These are phyloP conservation scores for Claviceps quebecensis DNA, from an alignment of 2,329 filamentous ascomycete species.

Conservation along the genomic window DNA sequence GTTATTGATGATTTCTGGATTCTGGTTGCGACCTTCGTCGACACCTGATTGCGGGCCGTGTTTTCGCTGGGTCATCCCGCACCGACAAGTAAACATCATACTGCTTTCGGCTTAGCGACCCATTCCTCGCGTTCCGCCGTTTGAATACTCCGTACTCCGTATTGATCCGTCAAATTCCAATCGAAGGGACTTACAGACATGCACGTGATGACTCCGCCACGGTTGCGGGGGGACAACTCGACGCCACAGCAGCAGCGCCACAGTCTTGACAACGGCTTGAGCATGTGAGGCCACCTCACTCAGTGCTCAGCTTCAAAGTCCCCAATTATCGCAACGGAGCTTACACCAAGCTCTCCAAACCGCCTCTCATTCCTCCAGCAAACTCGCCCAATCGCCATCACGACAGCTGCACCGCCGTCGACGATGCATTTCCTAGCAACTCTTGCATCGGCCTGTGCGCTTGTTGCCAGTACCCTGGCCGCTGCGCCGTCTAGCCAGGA, in stretches of 20 bases:
- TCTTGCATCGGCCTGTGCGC: slow-evolving; percentile 48
- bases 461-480: slow-evolving; percentile 45
- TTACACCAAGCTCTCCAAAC: slow-evolving; percentile 4
- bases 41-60: slow-evolving; percentile 8
- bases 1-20: neutral
- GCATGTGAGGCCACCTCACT: slow-evolving; percentile 20
- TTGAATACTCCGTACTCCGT: no score
- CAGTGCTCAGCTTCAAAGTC: slow-evolving; percentile 19
- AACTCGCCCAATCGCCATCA: slow-evolving; percentile 6
- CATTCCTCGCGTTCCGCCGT: neutral
- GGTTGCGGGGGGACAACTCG: neutral
- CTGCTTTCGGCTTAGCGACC: slow-evolving; percentile 13
- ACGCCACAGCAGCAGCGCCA: neutral
- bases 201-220: slow-evolving; percentile 2
- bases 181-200: neutral
- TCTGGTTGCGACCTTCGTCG: neutral
- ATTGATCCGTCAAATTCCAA: no score
- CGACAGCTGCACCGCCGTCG: slow-evolving; percentile 8
- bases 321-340: slow-evolving; percentile 7
- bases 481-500: slow-evolving; percentile 50
- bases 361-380: neutral
- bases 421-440: slow-evolving; percentile 57
- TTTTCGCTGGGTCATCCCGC: slow-evolving; percentile 14
- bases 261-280: neutral
- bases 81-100: slow-evolving; percentile 18